Percentiles rank a stretch among this genome's conserved stretches.
Conservation (phyloP, 169 alveolate species). For the Eimeria falciformis region DNA sequence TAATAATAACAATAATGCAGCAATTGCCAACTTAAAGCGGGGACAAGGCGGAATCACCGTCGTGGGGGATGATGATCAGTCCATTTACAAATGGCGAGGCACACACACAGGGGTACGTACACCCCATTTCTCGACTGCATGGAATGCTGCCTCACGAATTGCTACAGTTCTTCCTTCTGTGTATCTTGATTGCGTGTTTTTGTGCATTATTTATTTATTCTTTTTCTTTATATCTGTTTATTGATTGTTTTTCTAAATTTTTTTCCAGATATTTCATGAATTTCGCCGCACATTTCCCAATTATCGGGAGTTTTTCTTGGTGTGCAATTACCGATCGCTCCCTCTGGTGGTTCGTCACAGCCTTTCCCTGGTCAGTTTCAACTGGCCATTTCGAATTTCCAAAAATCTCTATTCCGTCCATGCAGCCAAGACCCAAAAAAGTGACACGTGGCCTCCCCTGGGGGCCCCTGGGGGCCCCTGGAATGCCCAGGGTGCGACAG, state of each 20-base stretch:
- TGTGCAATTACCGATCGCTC: slow-evolving; percentile 65
- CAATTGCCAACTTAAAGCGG: not conserved
- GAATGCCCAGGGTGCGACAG: not conserved
- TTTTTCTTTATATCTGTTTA: not conserved
- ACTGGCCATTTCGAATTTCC: slow-evolving; percentile 66
- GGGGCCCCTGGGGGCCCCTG: not conserved
- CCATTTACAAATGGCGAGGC: slow-evolving; percentile 88
- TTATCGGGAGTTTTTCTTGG: slow-evolving; percentile 45
- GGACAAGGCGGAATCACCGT: slow-evolving; percentile 81
- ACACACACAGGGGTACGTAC: slow-evolving; percentile 81
- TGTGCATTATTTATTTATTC: not conserved
- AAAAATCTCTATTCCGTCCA: slow-evolving; percentile 37
- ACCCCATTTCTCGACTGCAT: not conserved
- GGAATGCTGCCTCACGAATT: not conserved
- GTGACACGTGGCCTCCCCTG: not conserved
- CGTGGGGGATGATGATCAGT: slow-evolving; percentile 90
- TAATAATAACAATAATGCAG: not conserved
- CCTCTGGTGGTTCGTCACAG: slow-evolving; percentile 67
- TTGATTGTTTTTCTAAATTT: not conserved
- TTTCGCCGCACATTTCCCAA: slow-evolving; percentile 41
- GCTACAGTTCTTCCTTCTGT: not conserved
- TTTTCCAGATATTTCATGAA: slow-evolving; percentile 53
- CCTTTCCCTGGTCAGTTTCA: slow-evolving; percentile 34
- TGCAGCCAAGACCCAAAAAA: not conserved
- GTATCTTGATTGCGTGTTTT: not conserved